Percentiles rank a stretch among this genome's conserved stretches.
phyloP scores from a whole-genome alignment of 1,284 basidiomycete species.

The Mycena citricolor region DNA sequence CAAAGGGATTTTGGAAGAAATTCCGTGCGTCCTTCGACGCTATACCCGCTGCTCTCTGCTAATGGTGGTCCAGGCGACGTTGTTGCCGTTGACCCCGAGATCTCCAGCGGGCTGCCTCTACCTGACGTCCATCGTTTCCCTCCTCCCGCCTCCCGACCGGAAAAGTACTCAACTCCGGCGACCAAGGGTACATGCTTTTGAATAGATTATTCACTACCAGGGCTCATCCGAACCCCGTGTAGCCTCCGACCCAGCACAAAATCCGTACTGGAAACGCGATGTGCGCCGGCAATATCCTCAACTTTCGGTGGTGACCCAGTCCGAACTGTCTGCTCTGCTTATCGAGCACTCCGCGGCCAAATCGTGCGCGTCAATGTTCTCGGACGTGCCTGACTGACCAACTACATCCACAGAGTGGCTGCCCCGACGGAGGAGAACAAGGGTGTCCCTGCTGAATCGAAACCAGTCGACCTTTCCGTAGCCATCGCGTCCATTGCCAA shows the following conservation, averaged over 20 bases:
- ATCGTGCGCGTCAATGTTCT: conserved; percentile 42
- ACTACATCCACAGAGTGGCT: conserved; percentile 45
- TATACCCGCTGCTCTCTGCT: conserved; percentile 3
- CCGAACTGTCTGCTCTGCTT: conserved; percentile 77
- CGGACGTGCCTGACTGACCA: conserved; percentile 22
- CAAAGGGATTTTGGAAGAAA: conserved; percentile 93
- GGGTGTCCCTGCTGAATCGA: conserved; percentile 47
- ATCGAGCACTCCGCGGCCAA: conserved; percentile 74
- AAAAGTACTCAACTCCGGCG: conserved; percentile 83
- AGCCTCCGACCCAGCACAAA: conserved; percentile 82
- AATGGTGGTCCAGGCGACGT: conserved; percentile 58
- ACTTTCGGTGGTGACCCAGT: conserved; percentile 81
- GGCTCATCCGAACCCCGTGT: no score
- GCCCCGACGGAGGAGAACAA: conserved; percentile 51
- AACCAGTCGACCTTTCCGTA: conserved; percentile 60
- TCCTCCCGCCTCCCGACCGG: conserved; percentile 83
- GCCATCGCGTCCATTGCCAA: conserved; percentile 68
- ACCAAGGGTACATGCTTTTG: conserved; percentile 73
- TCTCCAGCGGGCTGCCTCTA: conserved; percentile 89
- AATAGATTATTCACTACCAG: no score
- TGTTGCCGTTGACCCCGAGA: conserved; percentile 82
- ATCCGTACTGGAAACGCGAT: conserved; percentile 94
- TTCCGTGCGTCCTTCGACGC: conserved; percentile 61
- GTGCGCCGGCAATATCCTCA: conserved; percentile 89
- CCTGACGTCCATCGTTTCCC: conserved; percentile 76